These are phyloP conservation scores for Corymbia calophylla DNA, from an alignment of 441 rosid genomes.

Conservation along the genomic window DNA sequence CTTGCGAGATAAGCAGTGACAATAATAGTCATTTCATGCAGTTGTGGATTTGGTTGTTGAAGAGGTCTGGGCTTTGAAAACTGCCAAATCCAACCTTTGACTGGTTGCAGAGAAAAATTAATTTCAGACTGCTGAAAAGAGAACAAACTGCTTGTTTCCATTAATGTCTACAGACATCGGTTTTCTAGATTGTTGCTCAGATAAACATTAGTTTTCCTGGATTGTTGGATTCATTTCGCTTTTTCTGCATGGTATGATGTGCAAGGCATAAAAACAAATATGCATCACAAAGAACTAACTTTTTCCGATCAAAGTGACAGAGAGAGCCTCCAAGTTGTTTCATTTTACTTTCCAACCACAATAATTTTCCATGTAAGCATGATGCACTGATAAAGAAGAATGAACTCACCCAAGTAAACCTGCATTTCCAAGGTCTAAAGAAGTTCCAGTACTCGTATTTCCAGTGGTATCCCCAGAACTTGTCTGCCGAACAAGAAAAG, in stretches of 20 bases:
- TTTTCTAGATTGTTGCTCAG: background rate
- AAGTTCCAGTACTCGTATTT: conserved; percentile 45
- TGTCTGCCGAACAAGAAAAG: conserved; percentile 22
- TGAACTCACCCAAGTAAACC: conserved; percentile 83
- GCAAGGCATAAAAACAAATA: background rate
- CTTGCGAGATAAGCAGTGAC: background rate
- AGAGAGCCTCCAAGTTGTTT: background rate
- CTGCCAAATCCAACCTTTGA: background rate
- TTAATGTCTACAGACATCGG: background rate
- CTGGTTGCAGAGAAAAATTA: background rate
- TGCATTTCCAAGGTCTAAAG: conserved; percentile 79
- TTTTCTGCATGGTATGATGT: background rate
- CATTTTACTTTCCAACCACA: background rate
- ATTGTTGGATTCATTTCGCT: background rate
- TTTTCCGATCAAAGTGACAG: background rate
- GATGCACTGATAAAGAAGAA: background rate
- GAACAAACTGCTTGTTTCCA: background rate
- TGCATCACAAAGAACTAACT: background rate
- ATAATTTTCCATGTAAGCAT: background rate
- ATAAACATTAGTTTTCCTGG: background rate
- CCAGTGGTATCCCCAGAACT: conserved; percentile 47
- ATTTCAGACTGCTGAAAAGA: background rate
- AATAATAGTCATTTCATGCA: background rate
- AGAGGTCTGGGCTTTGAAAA: background rate
- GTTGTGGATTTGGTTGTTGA: background rate